These are phyloP conservation scores for Plenodomus lindquistii DNA, from an alignment of 2,329 filamentous ascomycete species.

Conservation along the genomic window DNA sequence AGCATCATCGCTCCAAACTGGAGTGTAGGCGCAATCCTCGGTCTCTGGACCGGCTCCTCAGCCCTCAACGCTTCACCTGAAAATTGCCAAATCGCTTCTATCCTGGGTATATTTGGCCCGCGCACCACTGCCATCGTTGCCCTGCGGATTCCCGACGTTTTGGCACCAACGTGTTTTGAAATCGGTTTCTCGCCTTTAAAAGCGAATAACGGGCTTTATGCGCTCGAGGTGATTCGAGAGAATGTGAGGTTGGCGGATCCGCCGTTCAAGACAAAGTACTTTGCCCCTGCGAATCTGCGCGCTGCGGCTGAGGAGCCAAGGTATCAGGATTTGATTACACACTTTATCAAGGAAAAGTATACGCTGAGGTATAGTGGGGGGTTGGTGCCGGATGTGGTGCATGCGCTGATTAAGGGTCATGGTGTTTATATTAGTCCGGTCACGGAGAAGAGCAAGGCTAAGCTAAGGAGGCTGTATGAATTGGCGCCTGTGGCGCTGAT, in stretches of 20 bases:
- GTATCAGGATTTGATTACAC: conserved; percentile 56
- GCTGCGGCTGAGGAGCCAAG: conserved; percentile 55
- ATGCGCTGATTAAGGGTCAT: conserved; percentile 64
- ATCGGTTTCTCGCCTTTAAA: conserved; percentile 45
- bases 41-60: conserved; percentile 53
- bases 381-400: conserved; percentile 64
- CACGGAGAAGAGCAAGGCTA: conserved; percentile 56
- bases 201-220: conserved; percentile 39
- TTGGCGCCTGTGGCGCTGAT: conserved; percentile 63
- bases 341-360: conserved; percentile 59
- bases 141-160: conserved; percentile 50
- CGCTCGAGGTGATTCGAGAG: conserved; percentile 50
- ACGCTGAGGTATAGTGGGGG: conserved; percentile 65
- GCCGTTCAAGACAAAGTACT: conserved; percentile 58
- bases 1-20: conserved; percentile 56
- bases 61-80: conserved; percentile 27
- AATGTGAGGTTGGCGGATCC: conserved; percentile 1
- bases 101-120: conserved; percentile 42
- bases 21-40: conserved; percentile 60
- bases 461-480: conserved; percentile 64
- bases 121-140: conserved; percentile 56
- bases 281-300: conserved; percentile 65
- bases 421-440: conserved; percentile 65
- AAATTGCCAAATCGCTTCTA: conserved; percentile 33
- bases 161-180: conserved; percentile 55